Percentiles rank a stretch among this genome's conserved stretches.
Conservation (phyloP, 2,329 filamentous ascomycete species). For the Claviceps sp. region DNA sequence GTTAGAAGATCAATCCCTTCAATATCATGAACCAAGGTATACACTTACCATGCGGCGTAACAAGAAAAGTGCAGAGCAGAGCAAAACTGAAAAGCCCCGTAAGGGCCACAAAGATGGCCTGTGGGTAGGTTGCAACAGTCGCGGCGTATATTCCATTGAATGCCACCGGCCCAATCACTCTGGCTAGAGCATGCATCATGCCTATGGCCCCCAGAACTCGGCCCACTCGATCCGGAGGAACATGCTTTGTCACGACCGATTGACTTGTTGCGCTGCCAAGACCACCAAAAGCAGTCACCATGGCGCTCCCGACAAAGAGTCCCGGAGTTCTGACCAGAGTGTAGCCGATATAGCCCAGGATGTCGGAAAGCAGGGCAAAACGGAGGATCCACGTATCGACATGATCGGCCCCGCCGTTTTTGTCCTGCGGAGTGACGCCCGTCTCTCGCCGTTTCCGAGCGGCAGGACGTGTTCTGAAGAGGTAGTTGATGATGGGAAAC, state of each 20-base stretch:
- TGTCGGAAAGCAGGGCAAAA: constrained; percentile 60
- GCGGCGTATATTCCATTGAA: constrained; percentile 79
- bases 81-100: constrained; percentile 51
- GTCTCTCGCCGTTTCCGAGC: constrained; percentile 25
- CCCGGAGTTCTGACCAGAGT: constrained; percentile 46
- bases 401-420: constrained; percentile 56
- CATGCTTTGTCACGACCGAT: constrained; percentile 77
- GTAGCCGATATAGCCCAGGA: constrained; percentile 65
- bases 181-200: constrained; percentile 67
- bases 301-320: constrained; percentile 58
- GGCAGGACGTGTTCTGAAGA: constrained; percentile 49
- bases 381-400: constrained; percentile 71
- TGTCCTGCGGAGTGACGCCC: constrained; percentile 26
- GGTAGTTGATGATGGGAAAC: constrained; percentile 63
- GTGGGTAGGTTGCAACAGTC: constrained; percentile 66
- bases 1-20: background rate
- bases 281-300: constrained; percentile 65
- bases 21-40: background rate
- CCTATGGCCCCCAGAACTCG: constrained; percentile 82
- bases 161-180: constrained; percentile 65
- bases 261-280: constrained; percentile 78
- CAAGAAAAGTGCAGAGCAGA: constrained; percentile 53
- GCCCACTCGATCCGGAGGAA: constrained; percentile 68
- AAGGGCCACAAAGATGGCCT: constrained; percentile 72
- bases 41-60: constrained; percentile 60